Conservation (phyloP, 1,284 basidiomycete genomes). For the Laetiporus sulphureus region DNA sequence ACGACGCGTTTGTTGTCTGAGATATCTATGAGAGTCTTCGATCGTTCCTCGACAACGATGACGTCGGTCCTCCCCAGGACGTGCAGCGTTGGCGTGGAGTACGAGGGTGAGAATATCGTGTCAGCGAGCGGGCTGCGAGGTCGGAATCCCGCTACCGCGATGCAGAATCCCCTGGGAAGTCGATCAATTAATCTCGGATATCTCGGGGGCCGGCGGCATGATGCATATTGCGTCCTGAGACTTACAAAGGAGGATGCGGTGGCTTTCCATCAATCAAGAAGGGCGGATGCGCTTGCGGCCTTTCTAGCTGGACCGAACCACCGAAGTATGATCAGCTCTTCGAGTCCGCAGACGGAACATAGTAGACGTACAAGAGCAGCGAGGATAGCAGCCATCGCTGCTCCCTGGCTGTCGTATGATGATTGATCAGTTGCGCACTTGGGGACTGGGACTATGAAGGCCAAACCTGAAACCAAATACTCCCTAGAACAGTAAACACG, state of each 20-base stretch:
- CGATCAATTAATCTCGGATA: neutral
- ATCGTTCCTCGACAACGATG: conserved; percentile 70
- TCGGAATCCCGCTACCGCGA: conserved; percentile 65
- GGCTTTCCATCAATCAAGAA: conserved; percentile 63
- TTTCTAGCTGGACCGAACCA: conserved; percentile 39
- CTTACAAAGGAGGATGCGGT: conserved; percentile 66
- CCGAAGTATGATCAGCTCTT: too few species aligned
- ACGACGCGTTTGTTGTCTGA: conserved; percentile 59
- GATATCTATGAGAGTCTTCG: conserved; percentile 51
- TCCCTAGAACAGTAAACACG: too few species aligned
- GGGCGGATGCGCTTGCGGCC: conserved; percentile 49
- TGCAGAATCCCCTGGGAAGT: conserved; percentile 53
- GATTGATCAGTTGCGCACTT: neutral
- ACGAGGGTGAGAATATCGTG: conserved; percentile 50
- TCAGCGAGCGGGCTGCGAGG: conserved; percentile 43
- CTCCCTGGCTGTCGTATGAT: conserved; percentile 58
- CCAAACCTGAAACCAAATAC: conserved; percentile 74
- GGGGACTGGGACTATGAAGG: neutral
- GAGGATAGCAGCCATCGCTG: conserved; percentile 70
- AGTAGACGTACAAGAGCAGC: conserved; percentile 58
- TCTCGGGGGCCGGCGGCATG: conserved; percentile 3
- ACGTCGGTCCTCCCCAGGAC: conserved; percentile 78
- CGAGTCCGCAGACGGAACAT: neutral
- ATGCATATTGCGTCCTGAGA: conserved; percentile 11
- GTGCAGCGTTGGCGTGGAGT: conserved; percentile 72